Base-by-base conservation (phyloP, 2,329 filamentous ascomycete genomes). In the Aspergillus udagawae region DNA sequence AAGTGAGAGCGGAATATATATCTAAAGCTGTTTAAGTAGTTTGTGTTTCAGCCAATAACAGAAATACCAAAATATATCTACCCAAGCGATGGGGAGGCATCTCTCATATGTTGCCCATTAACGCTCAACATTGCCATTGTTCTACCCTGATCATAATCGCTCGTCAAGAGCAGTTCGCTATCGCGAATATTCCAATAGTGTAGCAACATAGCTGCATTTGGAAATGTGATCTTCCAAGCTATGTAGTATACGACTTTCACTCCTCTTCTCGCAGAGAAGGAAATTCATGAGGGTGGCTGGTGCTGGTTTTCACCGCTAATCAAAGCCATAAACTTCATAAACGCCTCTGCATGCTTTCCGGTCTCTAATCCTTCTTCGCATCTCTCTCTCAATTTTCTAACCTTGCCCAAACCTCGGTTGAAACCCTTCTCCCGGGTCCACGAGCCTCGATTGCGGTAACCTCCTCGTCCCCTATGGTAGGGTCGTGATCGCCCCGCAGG, bases 391-490 rank as follows among this genome's bases (percentile, higher is more conserved):
- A 69, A 66, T 55, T 72, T 73, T 47, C 69, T 67, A 53, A 77
- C 72, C 60, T 69, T 75, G 20, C 71, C 74, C 38, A 77, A 53
- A 2, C 74, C 75, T 20, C 75, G 70, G 27, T 75, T 77, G 56
- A 77, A 77, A 4, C 75, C 75, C 59, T 76, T 77, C 60, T 77
- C 75, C 10, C 69, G 62, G 5, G 73, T 77, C 75, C 75, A 77
- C 9, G 68, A 65, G 17, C 74, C 73, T 55, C 69, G 66, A 53
- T 65, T 66, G 23, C 68, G 67, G 44, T 66, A 65, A 14, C 63
- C 56, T 27, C 63, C 63, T 53, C 63, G 67, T 10, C 70, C 65
- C 51, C 68, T 64, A 47, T 67, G 62, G 25, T 67, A 66, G 1
- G 63, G 57, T 42, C 72, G 66, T 2, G 61, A 58, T 41, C 66